Evolutionary conservation across 1,284 basidiomycete species (phyloP), one percentile per base, ranked within the genome.

Genomic region (Trametes pubescens): DNA sequence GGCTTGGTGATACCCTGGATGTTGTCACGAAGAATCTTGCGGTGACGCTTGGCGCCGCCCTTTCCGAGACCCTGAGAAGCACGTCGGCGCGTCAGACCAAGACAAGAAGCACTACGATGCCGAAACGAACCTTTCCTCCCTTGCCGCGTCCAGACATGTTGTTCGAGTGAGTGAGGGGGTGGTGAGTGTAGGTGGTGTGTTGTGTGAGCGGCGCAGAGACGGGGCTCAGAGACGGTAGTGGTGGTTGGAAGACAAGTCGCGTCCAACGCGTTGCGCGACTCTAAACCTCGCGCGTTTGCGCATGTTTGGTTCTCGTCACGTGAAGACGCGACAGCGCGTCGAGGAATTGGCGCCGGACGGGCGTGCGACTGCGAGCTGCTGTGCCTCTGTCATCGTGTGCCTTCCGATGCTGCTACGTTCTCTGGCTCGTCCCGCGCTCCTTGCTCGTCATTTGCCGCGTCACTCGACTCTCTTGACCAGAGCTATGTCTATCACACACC

Each of bases 1-100:
- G 88, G 88, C 81, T 91, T 91, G 72, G 89, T 90, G 76, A 90
- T 65, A 81, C 87, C 92, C 83, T 94, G 92, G 79, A 94, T 95
- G 87, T 95, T 95, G 82, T 95, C 93, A 75, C 88, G 88, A 74
- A 93, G 85, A 78, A 94, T 91, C 82, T 93, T 93, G 77, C 92
- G 88, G 83, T 94, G 91, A 81, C 92, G 90, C 87, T 94, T 94
- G 72, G 92, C 93, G 78, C 91, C 92, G 76, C 92, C 92, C 87
- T 76, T 76, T 67, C 75, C 75, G 67, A 76, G 74, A 70, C 75
- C 75, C 75, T 76, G 56, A 14, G 61, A 29, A 55, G 64, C 53
- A 60, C 5, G 34, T 32, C 54, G 51, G 53, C 37, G 18, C 55
- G 54, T 60, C 16, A 49, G 35, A 18, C 16, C 11, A 18, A 35